These are phyloP conservation scores for Thraustochytrium sp. DNA, from an alignment of 352 stramenopile genomes.

Conservation along the genomic window DNA sequence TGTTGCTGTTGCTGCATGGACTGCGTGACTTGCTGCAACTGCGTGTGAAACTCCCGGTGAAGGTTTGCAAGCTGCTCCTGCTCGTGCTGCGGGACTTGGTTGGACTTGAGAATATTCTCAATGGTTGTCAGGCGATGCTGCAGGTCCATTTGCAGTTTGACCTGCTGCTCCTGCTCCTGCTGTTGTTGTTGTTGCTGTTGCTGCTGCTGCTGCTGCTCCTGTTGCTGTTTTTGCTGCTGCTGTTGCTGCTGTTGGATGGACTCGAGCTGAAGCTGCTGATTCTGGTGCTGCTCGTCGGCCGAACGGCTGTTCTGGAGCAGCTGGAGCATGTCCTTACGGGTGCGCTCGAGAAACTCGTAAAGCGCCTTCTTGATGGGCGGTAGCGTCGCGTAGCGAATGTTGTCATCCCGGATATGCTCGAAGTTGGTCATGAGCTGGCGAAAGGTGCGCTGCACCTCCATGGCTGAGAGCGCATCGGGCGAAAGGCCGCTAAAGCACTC, in stretches of 20 bases:
- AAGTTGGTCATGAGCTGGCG: slow-evolving; percentile 6
- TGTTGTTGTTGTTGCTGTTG: background rate
- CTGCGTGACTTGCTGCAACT: too few relatives aligned
- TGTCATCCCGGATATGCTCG: background rate
- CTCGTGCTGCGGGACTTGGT: background rate
- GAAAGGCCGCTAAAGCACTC: background rate
- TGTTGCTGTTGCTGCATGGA: background rate
- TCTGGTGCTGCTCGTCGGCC: background rate
- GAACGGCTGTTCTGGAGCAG: background rate
- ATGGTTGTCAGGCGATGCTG: background rate
- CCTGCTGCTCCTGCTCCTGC: background rate
- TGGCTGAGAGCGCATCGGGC: background rate
- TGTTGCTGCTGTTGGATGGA: background rate
- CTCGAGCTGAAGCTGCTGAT: background rate
- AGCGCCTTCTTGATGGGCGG: background rate
- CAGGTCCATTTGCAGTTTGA: background rate
- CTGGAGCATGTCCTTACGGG: background rate
- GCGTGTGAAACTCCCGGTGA: too few relatives aligned
- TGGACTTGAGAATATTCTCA: background rate
- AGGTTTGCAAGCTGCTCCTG: background rate
- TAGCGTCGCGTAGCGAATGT: background rate
- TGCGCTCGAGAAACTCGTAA: slow-evolving; percentile 1
- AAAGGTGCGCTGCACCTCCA: slow-evolving; percentile 5
- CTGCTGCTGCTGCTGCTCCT: background rate
- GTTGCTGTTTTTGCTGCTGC: background rate